Evolutionary conservation across 2,329 filamentous ascomycete genomes (phyloP).

Genomic region (Botryotinia narcissicola): DNA sequence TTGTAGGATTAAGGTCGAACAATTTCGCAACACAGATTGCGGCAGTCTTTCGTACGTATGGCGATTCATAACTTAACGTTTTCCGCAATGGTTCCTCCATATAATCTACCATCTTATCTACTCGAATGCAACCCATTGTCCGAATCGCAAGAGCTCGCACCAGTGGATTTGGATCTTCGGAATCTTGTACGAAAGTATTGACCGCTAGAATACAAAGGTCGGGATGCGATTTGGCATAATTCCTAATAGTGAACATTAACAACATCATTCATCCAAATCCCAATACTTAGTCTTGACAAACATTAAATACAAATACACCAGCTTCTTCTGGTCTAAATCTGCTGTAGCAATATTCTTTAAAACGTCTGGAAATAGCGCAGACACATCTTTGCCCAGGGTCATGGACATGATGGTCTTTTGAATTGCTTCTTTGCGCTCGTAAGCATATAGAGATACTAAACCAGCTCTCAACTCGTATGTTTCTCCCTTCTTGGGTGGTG

Average conservation of each 20-base stretch:
- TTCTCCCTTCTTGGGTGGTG: slow-evolving; percentile 91
- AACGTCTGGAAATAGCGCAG: slow-evolving; percentile 93
- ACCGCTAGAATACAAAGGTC: slow-evolving; percentile 98
- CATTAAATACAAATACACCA: slow-evolving; percentile 98
- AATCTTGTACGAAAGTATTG: slow-evolving; percentile 98
- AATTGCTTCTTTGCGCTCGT: slow-evolving; percentile 97
- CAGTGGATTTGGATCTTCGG: slow-evolving; percentile 95
- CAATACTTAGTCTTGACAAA: slow-evolving; percentile 40
- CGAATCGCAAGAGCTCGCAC: slow-evolving; percentile 92
- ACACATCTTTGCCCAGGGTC: slow-evolving; percentile 98
- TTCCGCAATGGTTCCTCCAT: slow-evolving; percentile 98
- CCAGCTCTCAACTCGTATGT: slow-evolving; percentile 96
- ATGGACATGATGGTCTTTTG: slow-evolving; percentile 99
- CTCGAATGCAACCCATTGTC: slow-evolving; percentile 97
- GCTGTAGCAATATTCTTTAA: slow-evolving; percentile 96
- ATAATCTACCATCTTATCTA: slow-evolving; percentile 99
- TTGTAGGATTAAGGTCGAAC: slow-evolving; percentile 86
- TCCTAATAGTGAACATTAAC: slow-evolving; percentile 55
- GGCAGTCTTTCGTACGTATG: slow-evolving; percentile 96
- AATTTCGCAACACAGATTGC: slow-evolving; percentile 97
- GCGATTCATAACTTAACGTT: slow-evolving; percentile 93
- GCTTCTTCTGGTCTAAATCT: slow-evolving; percentile 98
- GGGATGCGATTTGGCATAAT: slow-evolving; percentile 98
- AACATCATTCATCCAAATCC: not conserved
- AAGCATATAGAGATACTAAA: slow-evolving; percentile 97